phyloP scores from a whole-genome alignment of 768 basidiomycete genomes.

The Pisolithus marmoratus region DNA sequence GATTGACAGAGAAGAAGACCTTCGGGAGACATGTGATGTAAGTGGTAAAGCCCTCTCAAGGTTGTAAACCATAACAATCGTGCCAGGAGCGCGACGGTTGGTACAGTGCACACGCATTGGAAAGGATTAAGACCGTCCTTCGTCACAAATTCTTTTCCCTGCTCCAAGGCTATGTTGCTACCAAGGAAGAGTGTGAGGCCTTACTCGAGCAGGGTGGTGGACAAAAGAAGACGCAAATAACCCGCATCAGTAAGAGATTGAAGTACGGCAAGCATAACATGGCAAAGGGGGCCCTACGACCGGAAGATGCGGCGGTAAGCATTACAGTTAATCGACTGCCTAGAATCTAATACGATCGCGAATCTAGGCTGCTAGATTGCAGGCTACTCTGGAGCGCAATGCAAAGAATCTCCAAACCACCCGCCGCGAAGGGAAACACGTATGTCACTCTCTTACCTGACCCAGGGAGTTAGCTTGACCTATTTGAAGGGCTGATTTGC shows the following conservation, averaged over 20 bases:
- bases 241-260: slow-evolving; percentile 42
- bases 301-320: slow-evolving; percentile 78
- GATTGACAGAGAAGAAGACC: slow-evolving; percentile 67
- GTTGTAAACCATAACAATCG: neutral
- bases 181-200: slow-evolving; percentile 67
- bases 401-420: slow-evolving; percentile 26
- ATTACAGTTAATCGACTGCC: neutral
- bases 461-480: slow-evolving; percentile 4
- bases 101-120: slow-evolving; percentile 73
- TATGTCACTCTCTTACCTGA: slow-evolving; percentile 17
- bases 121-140: slow-evolving; percentile 78
- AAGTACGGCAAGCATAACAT: slow-evolving; percentile 77
- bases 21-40: slow-evolving; percentile 72
- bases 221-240: slow-evolving; percentile 28
- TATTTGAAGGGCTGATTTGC: slow-evolving; percentile 1
- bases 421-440: slow-evolving; percentile 17
- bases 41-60: slow-evolving; percentile 22
- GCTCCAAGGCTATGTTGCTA: slow-evolving; percentile 63
- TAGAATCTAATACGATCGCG: neutral
- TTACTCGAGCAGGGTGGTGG: slow-evolving; percentile 40
- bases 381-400: slow-evolving; percentile 53
- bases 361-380: slow-evolving; percentile 58
- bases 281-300: slow-evolving; percentile 79
- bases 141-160: slow-evolving; percentile 82
- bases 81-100: slow-evolving; percentile 80